phyloP scores from a whole-genome alignment of 441 rosid species.

The Adansonia rubrostipa region DNA sequence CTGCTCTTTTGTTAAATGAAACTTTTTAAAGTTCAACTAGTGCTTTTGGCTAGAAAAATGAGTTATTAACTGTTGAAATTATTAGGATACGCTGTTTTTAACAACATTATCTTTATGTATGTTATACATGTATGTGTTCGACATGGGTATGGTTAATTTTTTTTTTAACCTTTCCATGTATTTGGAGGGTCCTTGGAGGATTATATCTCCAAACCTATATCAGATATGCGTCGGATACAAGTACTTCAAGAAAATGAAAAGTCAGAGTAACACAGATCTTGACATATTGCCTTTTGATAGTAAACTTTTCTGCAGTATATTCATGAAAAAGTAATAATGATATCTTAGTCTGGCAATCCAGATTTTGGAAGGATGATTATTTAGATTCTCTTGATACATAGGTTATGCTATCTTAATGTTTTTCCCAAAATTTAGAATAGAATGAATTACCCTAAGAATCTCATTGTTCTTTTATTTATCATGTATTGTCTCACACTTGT shows the following conservation, averaged over 20 bases:
- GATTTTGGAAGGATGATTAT: constrained; percentile 5
- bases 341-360: neutral
- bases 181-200: too few species aligned
- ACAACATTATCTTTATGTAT: neutral
- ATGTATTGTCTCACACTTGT: too few species aligned
- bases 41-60: neutral
- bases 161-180: too few species aligned
- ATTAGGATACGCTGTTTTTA: neutral
- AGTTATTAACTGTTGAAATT: neutral
- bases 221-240: too few species aligned
- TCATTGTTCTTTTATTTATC: too few species aligned
- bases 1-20: neutral
- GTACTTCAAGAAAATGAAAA: too few species aligned
- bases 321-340: neutral
- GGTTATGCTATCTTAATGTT: neutral
- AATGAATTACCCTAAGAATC: neutral
- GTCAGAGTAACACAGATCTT: neutral
- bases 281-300: neutral
- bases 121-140: too few species aligned
- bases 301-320: neutral
- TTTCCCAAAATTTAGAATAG: neutral
- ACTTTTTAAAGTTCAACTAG: neutral
- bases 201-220: too few species aligned
- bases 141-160: too few species aligned
- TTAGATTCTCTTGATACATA: neutral